phyloP scores from a whole-genome alignment of 2,329 filamentous ascomycete species.

The Xylariaceae sp. region DNA sequence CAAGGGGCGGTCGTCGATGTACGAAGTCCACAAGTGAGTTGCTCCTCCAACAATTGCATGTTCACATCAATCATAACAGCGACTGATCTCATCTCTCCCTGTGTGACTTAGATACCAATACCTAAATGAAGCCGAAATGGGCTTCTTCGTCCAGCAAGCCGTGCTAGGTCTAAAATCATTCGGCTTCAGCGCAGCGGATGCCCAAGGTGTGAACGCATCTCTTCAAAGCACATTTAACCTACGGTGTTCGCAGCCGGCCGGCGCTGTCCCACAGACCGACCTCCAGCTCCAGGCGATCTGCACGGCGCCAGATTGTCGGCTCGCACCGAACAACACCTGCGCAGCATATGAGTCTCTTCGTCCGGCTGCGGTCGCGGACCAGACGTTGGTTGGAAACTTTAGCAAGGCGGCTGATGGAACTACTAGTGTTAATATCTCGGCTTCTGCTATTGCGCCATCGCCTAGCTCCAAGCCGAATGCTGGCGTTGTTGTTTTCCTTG shows the following conservation, averaged over 20 bases:
- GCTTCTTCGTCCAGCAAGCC: constrained; percentile 4
- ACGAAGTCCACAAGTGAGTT: constrained; percentile 2
- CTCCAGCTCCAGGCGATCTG: constrained; percentile 8
- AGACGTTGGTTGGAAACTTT: constrained; percentile 2
- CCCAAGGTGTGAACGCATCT: constrained; percentile 3
- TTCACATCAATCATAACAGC: too few species aligned
- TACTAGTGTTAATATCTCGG: constrained; percentile 4
- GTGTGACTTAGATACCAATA: not conserved
- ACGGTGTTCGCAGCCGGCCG: constrained; percentile 4
- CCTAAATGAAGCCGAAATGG: constrained; percentile 7
- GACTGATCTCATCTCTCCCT: not conserved
- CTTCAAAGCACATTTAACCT: not conserved
- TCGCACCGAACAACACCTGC: constrained; percentile 6
- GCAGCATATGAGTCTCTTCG: not conserved
- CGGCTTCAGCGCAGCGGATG: constrained; percentile 5
- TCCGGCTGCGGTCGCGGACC: not conserved
- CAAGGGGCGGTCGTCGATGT: not conserved
- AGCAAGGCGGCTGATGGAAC: constrained; percentile 2
- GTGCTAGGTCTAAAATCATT: not conserved
- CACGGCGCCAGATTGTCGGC: constrained; percentile 1
- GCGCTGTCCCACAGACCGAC: not conserved
- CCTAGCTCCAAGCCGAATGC: too few species aligned
- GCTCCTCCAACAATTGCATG: too few species aligned
- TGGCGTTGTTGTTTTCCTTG: too few species aligned
- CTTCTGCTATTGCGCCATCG: too few species aligned